phyloP scores from a whole-genome alignment of 768 basidiomycete genomes.

The Boletus tylopilopsis region DNA sequence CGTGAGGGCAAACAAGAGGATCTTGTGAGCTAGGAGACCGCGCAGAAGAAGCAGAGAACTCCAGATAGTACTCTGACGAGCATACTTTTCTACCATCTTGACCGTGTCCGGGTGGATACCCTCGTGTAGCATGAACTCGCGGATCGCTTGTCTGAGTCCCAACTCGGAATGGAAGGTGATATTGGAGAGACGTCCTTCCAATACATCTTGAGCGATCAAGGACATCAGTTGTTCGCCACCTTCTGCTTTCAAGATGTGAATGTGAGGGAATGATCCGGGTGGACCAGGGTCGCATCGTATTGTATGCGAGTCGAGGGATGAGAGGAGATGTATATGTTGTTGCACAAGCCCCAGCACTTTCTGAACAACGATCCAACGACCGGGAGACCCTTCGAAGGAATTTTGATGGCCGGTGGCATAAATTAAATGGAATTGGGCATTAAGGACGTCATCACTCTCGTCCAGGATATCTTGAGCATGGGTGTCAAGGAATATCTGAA shows the following conservation, averaged over 20 bases:
- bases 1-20: background rate
- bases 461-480: background rate
- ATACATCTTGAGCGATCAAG: background rate
- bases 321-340: background rate
- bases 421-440: background rate
- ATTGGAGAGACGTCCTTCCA: background rate
- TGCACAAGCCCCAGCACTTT: background rate
- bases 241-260: background rate
- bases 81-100: background rate
- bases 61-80: background rate
- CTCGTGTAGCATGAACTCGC: background rate
- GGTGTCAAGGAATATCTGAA: background rate
- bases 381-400: background rate
- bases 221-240: background rate
- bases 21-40: background rate
- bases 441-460: background rate
- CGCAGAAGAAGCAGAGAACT: background rate
- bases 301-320: background rate
- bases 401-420: background rate
- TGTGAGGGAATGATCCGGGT: background rate
- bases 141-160: background rate
- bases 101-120: background rate
- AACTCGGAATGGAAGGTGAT: background rate
- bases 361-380: background rate
- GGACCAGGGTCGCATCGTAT: background rate